phyloP scores from a whole-genome alignment of 768 basidiomycete species.

The Candolleomyces eurysporus region DNA sequence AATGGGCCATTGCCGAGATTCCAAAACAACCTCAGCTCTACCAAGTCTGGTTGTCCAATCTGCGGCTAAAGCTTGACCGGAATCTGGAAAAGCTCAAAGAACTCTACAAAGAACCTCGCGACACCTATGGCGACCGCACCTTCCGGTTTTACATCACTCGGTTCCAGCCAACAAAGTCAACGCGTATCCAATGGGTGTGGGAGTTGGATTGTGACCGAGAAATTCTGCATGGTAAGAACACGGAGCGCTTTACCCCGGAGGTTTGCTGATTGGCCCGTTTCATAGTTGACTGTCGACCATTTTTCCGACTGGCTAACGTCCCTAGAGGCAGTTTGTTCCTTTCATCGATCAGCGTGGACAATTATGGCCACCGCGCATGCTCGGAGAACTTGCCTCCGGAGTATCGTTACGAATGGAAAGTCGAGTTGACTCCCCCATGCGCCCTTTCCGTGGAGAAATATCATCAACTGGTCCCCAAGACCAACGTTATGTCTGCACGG shows the following conservation, averaged over 20 bases:
- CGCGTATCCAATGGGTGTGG: slow-evolving; percentile 6
- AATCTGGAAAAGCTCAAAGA: background rate
- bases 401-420: background rate
- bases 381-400: background rate
- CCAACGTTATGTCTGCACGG: background rate
- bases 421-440: background rate
- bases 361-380: slow-evolving; percentile 2
- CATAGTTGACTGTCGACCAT: background rate
- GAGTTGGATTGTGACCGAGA: slow-evolving; percentile 4
- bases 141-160: slow-evolving; percentile 1
- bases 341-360: background rate
- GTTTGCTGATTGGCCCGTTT: background rate
- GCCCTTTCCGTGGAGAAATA: background rate
- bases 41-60: background rate
- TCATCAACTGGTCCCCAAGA: background rate
- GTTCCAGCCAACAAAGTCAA: background rate
- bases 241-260: background rate
- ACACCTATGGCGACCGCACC: background rate
- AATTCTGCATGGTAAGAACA: slow-evolving; percentile 2
- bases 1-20: slow-evolving; percentile 3
- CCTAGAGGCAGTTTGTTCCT: background rate
- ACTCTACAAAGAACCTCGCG: background rate
- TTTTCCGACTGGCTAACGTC: background rate
- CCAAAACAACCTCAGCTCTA: background rate
- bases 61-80: background rate